Evolutionary conservation across 345 rosid genomes (phyloP), one percentile per base, ranked within the genome.

Genomic region (Dovyalis caffra): DNA sequence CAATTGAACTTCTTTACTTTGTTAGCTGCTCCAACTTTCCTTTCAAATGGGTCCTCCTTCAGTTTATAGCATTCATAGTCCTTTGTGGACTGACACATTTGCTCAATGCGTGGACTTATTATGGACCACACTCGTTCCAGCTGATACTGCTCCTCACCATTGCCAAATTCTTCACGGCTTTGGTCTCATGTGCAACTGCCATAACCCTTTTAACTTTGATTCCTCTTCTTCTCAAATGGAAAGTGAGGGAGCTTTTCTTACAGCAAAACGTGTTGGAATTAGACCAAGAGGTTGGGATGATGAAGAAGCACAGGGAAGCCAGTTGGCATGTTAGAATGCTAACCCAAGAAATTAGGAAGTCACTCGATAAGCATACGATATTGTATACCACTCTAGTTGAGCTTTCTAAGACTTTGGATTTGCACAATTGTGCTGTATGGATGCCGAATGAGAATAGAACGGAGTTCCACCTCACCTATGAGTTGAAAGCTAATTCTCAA

Each of bases 71-170:
- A 2, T 95, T 95, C 76, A 95, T 95, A 33, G 98, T 95, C 69
- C 97, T 95, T 61, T 95, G 99, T 77, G 99, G 99, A 8, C 83
- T 95, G 86, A 88, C 98, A 25, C 99, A 95, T 82, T 76, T 95
- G 86, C 87, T 95, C 65, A 92, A 88, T 61, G 96, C 84, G 15
- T 88, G 95, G 98, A 92, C 98, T 31, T 92, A 91, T 64, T 89
- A 91, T 71, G 97, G 97, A 29, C 97, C 92, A 0, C 98, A 92
- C 76, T 87, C 99, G 1, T 95, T 95, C 76, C 94, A 88, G 81
- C 77, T 95, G 76, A 87, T 92, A 84, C 66, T 95, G 18, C 84
- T 90, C 70, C 96, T 95, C 72, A 92, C 99, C 2, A 64, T 95
- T 82, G 87, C 89, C 23, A 95, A 95, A 62, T 81, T 90, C 73